These are phyloP conservation scores for Blastomyces emzantsi DNA, from an alignment of 2,329 filamentous ascomycete species.

Conservation along the genomic window DNA sequence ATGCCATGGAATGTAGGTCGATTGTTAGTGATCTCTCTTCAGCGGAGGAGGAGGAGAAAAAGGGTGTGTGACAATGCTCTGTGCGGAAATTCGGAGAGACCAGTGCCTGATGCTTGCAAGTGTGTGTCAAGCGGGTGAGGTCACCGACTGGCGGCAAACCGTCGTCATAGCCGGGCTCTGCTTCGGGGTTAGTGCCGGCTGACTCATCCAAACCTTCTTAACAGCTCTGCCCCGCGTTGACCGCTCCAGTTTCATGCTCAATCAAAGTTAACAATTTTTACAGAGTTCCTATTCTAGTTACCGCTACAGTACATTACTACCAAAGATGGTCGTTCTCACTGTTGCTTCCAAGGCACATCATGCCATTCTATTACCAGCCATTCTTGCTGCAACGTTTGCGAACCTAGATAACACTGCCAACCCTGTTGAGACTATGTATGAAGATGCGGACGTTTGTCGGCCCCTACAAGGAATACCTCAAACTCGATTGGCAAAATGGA, in stretches of 20 bases:
- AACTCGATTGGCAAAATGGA: constrained; percentile 7
- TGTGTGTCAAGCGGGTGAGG: background rate
- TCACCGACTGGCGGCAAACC: background rate
- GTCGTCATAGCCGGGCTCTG: background rate
- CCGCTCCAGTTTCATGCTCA: too few relatives aligned
- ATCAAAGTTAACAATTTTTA: too few relatives aligned
- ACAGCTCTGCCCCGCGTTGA: too few relatives aligned
- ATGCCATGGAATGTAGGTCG: background rate
- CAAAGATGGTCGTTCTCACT: constrained; percentile 19
- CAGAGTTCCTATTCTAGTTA: background rate
- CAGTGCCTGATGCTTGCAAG: too few relatives aligned
- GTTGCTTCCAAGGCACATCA: constrained; percentile 36
- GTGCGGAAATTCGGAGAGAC: background rate
- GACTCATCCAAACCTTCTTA: background rate
- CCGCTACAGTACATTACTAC: background rate
- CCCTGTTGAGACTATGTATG: constrained; percentile 30
- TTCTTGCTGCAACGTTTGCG: constrained; percentile 34
- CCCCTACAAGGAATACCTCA: constrained; percentile 9
- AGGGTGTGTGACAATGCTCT: background rate
- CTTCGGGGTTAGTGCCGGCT: background rate
- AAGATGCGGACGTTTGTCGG: constrained; percentile 25
- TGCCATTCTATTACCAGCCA: constrained; percentile 32
- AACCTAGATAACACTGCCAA: constrained; percentile 30
- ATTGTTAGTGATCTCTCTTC: background rate
- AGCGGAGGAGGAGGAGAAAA: background rate